Evolutionary conservation across 345 rosid genomes (phyloP), one percentile per base, ranked within the genome.

Genomic region (Populus davidiana): DNA sequence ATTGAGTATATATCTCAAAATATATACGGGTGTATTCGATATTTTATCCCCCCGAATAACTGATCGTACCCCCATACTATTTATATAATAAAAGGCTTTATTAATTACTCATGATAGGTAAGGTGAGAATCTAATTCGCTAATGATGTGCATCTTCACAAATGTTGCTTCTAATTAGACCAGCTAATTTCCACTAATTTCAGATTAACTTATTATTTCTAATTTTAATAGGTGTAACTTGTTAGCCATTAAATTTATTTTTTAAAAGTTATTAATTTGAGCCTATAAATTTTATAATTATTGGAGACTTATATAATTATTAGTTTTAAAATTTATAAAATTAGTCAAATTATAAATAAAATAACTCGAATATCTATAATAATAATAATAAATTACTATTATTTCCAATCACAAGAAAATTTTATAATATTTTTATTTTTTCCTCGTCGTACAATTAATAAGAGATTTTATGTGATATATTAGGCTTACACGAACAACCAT

Each of bases 151-250:
- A 63, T 78, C 70, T 44, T 73, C 87, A 85, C 86, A 33, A 81
- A 86, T 85, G 77, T 76, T 74, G 81, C 43, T 33, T 82, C 76
- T 77, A 74, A 88, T 83, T 87, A 89, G 94, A 90, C 92, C 91
- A 89, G 84, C 86, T 69, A 82, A 76, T 74, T 78, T 86, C 92
- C 93, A 87, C 91, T 88, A 84, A 78, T 78, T 68, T 77, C 16
- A 79, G 77, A 81, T 79, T 76, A 74, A 74, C 67, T 69, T 75
- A 43, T 80, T 78, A 86, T 82, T 81, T 77, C 75, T 67, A 17
- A 69, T 44, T 31, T 2, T 0, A 31, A 3, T 0, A 31, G 4
- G 0, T 31, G 0, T 31, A 31, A 3, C 4, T 31, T 31, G 0
- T 31, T 31, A 31, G 4, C 2, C 4, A 31, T 31, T 31, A 31